Base-by-base conservation (phyloP, 1,284 basidiomycete genomes). In the Austroboletus niveus region DNA sequence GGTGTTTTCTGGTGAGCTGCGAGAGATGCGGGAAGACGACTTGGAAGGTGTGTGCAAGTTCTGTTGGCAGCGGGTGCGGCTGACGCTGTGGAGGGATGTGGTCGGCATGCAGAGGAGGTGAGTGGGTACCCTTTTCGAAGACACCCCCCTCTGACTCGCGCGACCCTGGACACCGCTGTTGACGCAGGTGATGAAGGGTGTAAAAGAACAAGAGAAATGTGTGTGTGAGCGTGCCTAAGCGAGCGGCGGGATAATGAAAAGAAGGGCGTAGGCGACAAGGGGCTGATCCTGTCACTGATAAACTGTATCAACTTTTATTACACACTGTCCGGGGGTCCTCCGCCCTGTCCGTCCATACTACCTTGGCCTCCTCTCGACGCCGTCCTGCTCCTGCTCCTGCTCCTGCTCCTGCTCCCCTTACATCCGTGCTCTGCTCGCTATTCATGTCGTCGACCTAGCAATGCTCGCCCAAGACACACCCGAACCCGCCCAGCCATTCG, bases 181-280 rank as follows among this genome's bases (percentile, higher is more conserved):
- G 84, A 72, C 73, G 8, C 24, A 62, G 60, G 62, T 66, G 17
- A 64, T 62, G 60, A 51, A 55, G 20, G 42, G 76, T 59, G 82
- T 89, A 58, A 79, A 81, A 63, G 84, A 84, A 56, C 83, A 84
- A 61, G 79, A 89, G 67, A 81, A 76, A 68, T 89, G 87, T 68
- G 69, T 64, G 57, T 89, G 87, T 64, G 57, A 73, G 49, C 74
- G 77, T 60, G 60, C 40, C 43, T 56, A 60, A 57, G 55, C 57
- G 59, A 48, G 47, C 51, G 54, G 42, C 47, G 47, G 41, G 49
- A 57, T 48, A 55, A 53, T 42, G 45, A 48, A 40, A 34, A 48
- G 15, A 47, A 29, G 41, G n/a, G 14, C 15, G 8, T 46, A 51
- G 44, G 58, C 57, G 50, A 44, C n/a, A 36, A 42, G 32, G 31